Evolutionary conservation across 2,329 filamentous ascomycete genomes (phyloP).

Genomic region (Aureobasidium lini): DNA sequence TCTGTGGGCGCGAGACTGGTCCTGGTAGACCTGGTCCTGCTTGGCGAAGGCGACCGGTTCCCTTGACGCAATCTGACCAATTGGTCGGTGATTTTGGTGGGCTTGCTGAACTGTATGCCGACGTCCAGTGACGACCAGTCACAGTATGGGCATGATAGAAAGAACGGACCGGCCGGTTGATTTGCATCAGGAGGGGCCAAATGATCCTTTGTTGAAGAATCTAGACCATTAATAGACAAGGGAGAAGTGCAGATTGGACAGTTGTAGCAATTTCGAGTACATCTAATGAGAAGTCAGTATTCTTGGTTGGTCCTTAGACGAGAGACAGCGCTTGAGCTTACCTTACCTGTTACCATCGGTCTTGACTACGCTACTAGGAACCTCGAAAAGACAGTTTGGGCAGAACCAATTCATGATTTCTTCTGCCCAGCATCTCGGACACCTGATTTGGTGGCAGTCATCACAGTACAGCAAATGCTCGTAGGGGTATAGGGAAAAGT

Average conservation of each 20-base stretch:
- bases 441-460: conserved; percentile 93
- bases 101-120: conserved; percentile 77
- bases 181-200: conserved; percentile 18
- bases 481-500: conserved; percentile 86
- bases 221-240: conserved; percentile 65
- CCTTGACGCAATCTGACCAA: conserved; percentile 24
- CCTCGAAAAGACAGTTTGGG: conserved; percentile 90
- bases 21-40: background rate
- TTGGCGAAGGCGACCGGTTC: conserved; percentile 7
- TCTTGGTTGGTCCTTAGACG: background rate
- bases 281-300: conserved; percentile 21
- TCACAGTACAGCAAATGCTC: conserved; percentile 95
- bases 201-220: conserved; percentile 42
- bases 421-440: conserved; percentile 82
- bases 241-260: conserved; percentile 84
- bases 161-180: conserved; percentile 16
- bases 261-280: conserved; percentile 90
- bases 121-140: conserved; percentile 88
- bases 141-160: conserved; percentile 83
- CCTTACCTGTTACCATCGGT: conserved; percentile 82
- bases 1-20: background rate
- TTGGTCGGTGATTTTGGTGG: conserved; percentile 77
- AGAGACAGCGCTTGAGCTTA: conserved; percentile 17
- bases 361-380: conserved; percentile 85
- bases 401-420: conserved; percentile 95